phyloP scores from a whole-genome alignment of 768 basidiomycete species.

The Trametes maxima region DNA sequence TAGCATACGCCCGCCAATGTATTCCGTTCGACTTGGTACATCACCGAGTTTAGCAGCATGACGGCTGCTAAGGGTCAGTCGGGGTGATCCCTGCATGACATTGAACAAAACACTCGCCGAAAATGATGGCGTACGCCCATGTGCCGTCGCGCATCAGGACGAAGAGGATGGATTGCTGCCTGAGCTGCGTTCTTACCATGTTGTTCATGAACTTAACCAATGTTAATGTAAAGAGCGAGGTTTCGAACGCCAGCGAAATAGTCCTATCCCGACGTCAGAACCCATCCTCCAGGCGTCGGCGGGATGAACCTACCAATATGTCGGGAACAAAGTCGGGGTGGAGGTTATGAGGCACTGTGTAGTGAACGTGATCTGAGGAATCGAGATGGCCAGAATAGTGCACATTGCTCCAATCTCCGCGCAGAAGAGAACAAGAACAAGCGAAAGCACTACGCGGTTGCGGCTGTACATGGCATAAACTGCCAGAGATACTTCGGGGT shows the following conservation, averaged over 20 bases:
- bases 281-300: neutral
- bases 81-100: neutral
- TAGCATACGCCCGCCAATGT: conserved; percentile 23
- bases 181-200: neutral
- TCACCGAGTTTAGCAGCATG: conserved; percentile 25
- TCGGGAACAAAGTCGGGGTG: conserved; percentile 3
- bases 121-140: conserved; percentile 21
- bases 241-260: conserved; percentile 17
- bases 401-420: conserved; percentile 12
- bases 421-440: conserved; percentile 7
- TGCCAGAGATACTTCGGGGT: neutral
- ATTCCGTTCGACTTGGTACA: conserved; percentile 23
- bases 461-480: conserved; percentile 21
- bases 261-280: neutral
- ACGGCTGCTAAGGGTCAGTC: conserved; percentile 4
- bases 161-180: neutral
- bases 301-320: conserved; percentile 4
- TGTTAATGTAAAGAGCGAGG: conserved; percentile 17
- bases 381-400: conserved; percentile 1
- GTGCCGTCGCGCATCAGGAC: conserved; percentile 17
- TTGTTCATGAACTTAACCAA: conserved; percentile 6
- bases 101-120: neutral
- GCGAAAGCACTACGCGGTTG: neutral
- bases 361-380: conserved; percentile 13
- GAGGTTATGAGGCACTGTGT: conserved; percentile 14